Evolutionary conservation across 2,329 filamentous ascomycete species (phyloP).

Genomic region (Cercospora sp.): DNA sequence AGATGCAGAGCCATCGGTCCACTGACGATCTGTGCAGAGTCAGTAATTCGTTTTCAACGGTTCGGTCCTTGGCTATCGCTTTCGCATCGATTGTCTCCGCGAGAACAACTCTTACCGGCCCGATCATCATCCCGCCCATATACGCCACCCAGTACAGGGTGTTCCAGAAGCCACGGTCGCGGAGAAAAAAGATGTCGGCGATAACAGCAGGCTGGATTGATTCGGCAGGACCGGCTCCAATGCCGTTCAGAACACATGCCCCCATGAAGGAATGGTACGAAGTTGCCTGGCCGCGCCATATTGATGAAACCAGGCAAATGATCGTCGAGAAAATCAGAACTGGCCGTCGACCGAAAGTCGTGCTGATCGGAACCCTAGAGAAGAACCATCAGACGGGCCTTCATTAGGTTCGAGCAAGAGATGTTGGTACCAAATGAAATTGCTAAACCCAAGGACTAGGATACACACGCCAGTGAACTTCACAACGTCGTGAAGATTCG

Average conservation of each 20-base stretch:
- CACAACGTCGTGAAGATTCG: conserved; percentile 45
- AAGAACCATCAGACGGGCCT: not conserved
- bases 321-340: conserved; percentile 56
- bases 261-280: conserved; percentile 66
- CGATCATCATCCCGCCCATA: conserved; percentile 63
- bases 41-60: not conserved
- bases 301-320: conserved; percentile 55
- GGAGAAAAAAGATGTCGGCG: conserved; percentile 64
- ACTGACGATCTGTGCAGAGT: not conserved
- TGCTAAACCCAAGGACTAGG: conserved; percentile 60
- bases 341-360: conserved; percentile 57
- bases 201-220: conserved; percentile 64
- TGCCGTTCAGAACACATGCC: conserved; percentile 61
- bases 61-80: not conserved
- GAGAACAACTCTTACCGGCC: conserved; percentile 27
- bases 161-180: conserved; percentile 62
- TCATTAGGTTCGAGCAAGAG: no score
- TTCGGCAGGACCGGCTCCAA: conserved; percentile 64
- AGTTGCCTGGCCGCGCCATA: conserved; percentile 60
- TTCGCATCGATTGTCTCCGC: no score
- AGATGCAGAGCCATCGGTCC: not conserved
- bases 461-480: conserved; percentile 60
- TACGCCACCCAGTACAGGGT: conserved; percentile 64
- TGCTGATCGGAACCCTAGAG: conserved; percentile 57
- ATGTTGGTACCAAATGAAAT: conserved; percentile 57